phyloP scores from a whole-genome alignment of 164 flowering plant species.

The Cinnamomum chago region DNA sequence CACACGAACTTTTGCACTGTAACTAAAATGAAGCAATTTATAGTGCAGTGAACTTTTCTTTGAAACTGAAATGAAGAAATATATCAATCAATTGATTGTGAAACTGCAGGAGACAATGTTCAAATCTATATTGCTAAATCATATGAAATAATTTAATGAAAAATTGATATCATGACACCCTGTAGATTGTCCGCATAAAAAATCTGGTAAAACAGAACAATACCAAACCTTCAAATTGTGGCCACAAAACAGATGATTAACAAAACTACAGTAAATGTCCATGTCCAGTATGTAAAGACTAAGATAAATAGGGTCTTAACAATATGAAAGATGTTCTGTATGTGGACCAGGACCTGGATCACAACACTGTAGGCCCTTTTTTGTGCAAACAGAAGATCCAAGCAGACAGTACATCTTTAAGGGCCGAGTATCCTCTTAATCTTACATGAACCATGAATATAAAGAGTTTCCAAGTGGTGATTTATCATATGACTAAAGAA shows the following conservation, averaged over 20 bases:
- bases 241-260: background rate
- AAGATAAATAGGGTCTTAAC: background rate
- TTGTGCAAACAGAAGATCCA: too few relatives aligned
- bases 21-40: too few relatives aligned
- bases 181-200: too few relatives aligned
- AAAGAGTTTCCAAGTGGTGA: background rate
- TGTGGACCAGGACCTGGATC: background rate
- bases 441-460: background rate
- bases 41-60: background rate
- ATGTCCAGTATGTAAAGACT: background rate
- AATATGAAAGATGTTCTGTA: background rate
- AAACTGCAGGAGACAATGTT: background rate
- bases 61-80: background rate
- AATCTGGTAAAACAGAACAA: background rate
- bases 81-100: background rate
- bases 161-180: background rate
- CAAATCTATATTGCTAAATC: background rate
- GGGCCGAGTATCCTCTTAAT: background rate
- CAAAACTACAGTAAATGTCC: background rate
- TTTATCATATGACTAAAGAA: background rate
- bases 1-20: background rate
- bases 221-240: background rate
- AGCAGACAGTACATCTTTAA: too few relatives aligned
- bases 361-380: too few relatives aligned
- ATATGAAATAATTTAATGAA: too few relatives aligned